Base-by-base conservation (phyloP, 208 protist genomes). In the Acanthamoeba healyi region DNA sequence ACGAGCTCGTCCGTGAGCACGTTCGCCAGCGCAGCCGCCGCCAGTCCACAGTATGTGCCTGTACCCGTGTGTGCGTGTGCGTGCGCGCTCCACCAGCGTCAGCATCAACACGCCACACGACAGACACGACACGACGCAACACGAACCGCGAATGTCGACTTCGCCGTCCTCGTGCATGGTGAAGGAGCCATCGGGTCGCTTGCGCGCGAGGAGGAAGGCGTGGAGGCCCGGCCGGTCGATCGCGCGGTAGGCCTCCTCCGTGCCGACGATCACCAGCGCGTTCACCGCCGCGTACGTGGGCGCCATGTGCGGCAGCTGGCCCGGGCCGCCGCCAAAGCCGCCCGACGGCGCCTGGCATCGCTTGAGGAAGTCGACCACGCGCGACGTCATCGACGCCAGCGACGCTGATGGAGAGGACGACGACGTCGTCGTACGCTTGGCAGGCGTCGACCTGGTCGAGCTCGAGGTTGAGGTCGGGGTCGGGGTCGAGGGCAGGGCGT, bases 281-380 rank as follows among this genome's bases (percentile, higher is more conserved):
- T 93, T 95, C 17, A 98, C 88, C 19, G 97, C 94, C 0, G 97
- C 98, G 89, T 98, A 98, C 5, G 98, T 98, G 26, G 98, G 96
- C 1, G 98, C 98, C 4, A 98, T 74, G 94, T 98, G 98, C 19
- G 96, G 58, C 26, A 96, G 42, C 94, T 98, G 98, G 38, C 93
- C 90, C 7, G 96, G 97, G 19, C 97, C 97, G 51, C 98, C 98
- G 42, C 93, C 95, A 49, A 98, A 98, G 19, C 98, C 98, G 40
- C 98, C 98, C 49, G 26, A 82, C 29, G 46, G 15, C 29, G 94
- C 38, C 70, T 97, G 96, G 54, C 96, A 98, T 32, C 86, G 61
- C 54, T 22, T 89, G 36, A 98, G 67, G 79, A 96, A 97, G 38
- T 26, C 24, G 42, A 96, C 88, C 44, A 24, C 46, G 46, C 89